Conservation (phyloP, 2,329 filamentous ascomycete species). For the Sclerotinia subarctica region DNA sequence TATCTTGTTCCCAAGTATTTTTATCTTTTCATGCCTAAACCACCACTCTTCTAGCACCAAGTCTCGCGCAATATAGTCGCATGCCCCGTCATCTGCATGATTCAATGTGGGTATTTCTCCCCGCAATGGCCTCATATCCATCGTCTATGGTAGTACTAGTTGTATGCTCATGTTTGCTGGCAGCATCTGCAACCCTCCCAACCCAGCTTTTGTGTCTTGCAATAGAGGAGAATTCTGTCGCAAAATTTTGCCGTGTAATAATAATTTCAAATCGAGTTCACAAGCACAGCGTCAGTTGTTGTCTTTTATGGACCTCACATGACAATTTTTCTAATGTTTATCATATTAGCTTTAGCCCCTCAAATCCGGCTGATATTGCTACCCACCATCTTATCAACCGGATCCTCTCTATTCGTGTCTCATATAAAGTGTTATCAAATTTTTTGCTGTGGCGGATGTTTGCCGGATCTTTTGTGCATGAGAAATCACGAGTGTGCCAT, state of each 20-base stretch:
- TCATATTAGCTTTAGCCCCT: constrained; percentile 1
- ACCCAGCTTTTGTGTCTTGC: background rate
- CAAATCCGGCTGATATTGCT: constrained; percentile 2
- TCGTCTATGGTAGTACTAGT: background rate
- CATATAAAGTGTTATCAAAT: background rate
- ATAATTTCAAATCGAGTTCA: background rate
- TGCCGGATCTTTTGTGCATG: constrained; percentile 6
- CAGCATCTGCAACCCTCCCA: background rate
- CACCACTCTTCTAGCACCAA: background rate
- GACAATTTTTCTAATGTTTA: background rate
- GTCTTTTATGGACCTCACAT: constrained; percentile 5
- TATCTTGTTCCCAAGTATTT: background rate
- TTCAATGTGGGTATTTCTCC: background rate
- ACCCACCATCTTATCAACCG: background rate
- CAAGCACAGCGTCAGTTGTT: constrained; percentile 17
- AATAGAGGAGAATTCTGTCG: background rate
- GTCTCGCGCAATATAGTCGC: background rate
- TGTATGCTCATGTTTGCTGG: background rate
- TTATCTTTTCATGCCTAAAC: background rate
- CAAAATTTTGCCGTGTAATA: background rate
- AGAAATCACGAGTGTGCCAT: constrained; percentile 11
- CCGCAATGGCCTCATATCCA: background rate
- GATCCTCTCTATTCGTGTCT: background rate
- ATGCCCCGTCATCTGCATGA: background rate
- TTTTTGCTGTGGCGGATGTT: background rate